phyloP scores from a whole-genome alignment of 345 rosid genomes.

The Melaleuca alternifolia region DNA sequence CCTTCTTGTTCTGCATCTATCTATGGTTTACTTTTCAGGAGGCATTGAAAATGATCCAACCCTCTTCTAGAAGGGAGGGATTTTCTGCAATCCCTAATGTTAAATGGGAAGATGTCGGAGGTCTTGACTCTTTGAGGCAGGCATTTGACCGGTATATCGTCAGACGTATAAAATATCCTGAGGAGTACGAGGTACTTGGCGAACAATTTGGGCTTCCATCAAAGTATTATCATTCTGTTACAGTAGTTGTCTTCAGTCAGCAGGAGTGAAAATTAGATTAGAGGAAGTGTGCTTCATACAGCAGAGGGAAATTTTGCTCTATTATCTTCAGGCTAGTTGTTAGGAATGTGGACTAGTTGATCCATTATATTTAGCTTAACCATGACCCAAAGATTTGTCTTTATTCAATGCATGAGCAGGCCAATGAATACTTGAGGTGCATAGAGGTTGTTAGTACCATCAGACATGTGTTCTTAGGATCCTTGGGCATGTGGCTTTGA shows the following conservation, averaged over 20 bases:
- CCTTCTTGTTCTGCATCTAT: background rate
- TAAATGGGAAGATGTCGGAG: constrained; percentile 96
- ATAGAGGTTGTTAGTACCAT: background rate
- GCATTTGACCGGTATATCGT: constrained; percentile 68
- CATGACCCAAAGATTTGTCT: background rate
- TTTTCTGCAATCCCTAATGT: constrained; percentile 77
- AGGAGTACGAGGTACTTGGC: constrained; percentile 50
- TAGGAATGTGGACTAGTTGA: background rate
- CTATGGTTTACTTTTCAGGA: constrained; percentile 28
- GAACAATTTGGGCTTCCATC: background rate
- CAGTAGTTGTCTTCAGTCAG: background rate
- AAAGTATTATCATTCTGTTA: background rate
- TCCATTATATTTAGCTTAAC: background rate
- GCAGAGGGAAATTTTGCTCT: background rate
- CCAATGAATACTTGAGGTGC: background rate
- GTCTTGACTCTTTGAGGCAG: constrained; percentile 55
- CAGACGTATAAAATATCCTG: constrained; percentile 60
- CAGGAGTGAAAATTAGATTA: background rate
- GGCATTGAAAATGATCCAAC: constrained; percentile 67
- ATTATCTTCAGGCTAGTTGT: background rate
- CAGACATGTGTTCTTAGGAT: background rate
- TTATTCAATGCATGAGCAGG: background rate
- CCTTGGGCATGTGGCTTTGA: background rate
- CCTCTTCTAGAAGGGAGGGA: constrained; percentile 81
- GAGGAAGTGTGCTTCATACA: background rate